Conservation (phyloP, 805 yeast genomes). For the Metschnikowia lachancei region DNA sequence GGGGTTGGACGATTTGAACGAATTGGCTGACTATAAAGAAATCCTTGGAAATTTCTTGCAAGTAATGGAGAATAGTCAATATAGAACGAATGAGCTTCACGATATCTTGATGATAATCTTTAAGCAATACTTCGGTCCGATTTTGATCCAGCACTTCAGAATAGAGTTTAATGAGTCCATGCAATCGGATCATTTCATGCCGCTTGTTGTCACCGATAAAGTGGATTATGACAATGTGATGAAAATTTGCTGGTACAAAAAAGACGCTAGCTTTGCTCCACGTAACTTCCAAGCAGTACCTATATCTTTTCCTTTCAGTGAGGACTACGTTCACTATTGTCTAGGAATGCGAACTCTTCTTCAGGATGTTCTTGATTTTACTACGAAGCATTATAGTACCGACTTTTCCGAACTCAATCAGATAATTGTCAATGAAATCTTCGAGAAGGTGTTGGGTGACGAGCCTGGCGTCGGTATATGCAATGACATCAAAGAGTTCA, state of each 20-base stretch:
- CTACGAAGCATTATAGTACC: slow-evolving; percentile 61
- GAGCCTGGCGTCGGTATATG: slow-evolving; percentile 54
- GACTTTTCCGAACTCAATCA: slow-evolving; percentile 57
- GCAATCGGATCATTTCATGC: slow-evolving; percentile 84
- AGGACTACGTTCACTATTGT: slow-evolving; percentile 84
- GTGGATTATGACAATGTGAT: slow-evolving; percentile 62
- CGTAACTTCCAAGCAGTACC: slow-evolving; percentile 52
- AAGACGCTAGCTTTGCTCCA: slow-evolving; percentile 47
- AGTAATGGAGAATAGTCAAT: slow-evolving; percentile 69
- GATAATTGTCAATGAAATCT: slow-evolving; percentile 54
- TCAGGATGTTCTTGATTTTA: slow-evolving; percentile 59
- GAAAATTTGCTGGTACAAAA: slow-evolving; percentile 66
- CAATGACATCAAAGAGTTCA: slow-evolving; percentile 52
- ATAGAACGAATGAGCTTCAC: slow-evolving; percentile 58
- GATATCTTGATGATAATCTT: slow-evolving; percentile 59
- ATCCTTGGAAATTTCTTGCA: slow-evolving; percentile 69
- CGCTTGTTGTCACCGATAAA: slow-evolving; percentile 63
- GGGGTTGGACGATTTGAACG: slow-evolving; percentile 35
- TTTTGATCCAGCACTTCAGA: slow-evolving; percentile 53
- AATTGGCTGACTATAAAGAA: slow-evolving; percentile 54
- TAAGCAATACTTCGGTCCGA: slow-evolving; percentile 54
- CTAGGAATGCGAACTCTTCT: slow-evolving; percentile 67
- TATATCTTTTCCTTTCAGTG: slow-evolving; percentile 73
- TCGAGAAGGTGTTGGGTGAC: slow-evolving; percentile 66
- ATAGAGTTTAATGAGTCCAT: slow-evolving; percentile 60